These are phyloP conservation scores for Cystobasidium slooffiae DNA, from an alignment of 1,284 basidiomycete species.

Conservation along the genomic window DNA sequence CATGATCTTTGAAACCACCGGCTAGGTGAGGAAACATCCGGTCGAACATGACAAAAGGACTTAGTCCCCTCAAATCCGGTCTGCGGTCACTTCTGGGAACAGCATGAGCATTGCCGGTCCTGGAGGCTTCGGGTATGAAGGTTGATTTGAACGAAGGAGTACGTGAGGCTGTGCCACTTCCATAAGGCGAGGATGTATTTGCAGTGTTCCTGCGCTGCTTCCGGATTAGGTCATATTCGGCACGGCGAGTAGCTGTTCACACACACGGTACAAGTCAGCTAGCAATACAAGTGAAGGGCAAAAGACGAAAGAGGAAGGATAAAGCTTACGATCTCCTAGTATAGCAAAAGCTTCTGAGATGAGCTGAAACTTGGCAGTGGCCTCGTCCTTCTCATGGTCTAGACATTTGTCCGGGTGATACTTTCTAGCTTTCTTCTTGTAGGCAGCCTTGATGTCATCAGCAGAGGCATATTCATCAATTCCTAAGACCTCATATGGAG, in stretches of 20 bases:
- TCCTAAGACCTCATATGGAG: conserved; percentile 38
- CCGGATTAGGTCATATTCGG: conserved; percentile 15
- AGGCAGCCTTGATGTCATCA: conserved; percentile 40
- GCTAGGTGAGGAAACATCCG: conserved; percentile 4
- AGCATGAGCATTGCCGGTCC: background rate
- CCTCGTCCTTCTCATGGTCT: conserved; percentile 7
- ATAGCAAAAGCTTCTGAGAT: conserved; percentile 39
- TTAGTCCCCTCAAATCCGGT: conserved; percentile 3
- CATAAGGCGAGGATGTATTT: background rate
- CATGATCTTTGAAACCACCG: background rate
- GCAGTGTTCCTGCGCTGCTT: background rate
- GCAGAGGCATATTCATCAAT: conserved; percentile 22
- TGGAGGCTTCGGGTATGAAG: conserved; percentile 22
- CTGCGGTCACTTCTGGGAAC: background rate
- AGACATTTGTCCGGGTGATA: conserved; percentile 25
- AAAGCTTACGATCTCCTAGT: conserved; percentile 26
- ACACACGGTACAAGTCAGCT: background rate
- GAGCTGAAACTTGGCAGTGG: conserved; percentile 15
- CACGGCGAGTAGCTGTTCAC: conserved; percentile 16
- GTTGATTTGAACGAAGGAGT: conserved; percentile 21
- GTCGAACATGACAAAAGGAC: conserved; percentile 3
- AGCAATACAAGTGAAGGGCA: background rate
- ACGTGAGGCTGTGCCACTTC: background rate
- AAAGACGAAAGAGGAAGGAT: background rate
- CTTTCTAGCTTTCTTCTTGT: conserved; percentile 19